Conservation (phyloP, 2,329 filamentous ascomycete genomes). For the Penicillium decumbens region DNA sequence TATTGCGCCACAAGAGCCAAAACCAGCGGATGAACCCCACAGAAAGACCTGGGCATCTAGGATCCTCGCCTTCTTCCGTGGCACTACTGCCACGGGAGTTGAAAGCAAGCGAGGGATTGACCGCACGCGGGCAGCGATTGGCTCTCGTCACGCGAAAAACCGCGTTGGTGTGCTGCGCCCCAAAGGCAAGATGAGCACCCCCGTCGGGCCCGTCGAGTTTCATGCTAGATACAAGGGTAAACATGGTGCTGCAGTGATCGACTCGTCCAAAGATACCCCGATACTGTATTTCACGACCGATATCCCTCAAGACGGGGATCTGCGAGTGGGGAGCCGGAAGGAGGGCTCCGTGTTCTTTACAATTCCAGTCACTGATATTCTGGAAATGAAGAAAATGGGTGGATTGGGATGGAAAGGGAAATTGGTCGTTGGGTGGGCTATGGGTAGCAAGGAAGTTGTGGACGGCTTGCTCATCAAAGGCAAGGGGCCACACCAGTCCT, state of each 20-base stretch:
- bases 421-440: conserved; percentile 73
- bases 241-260: conserved; percentile 66
- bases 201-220: conserved; percentile 67
- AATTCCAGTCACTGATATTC: conserved; percentile 64
- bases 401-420: conserved; percentile 82
- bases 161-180: conserved; percentile 64
- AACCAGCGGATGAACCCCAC: conserved; percentile 1
- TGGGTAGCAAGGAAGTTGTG: conserved; percentile 63
- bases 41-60: conserved; percentile 43
- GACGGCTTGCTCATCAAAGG: conserved; percentile 68
- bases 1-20: background rate
- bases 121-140: conserved; percentile 61
- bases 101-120: conserved; percentile 68
- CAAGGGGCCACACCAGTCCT: conserved; percentile 47
- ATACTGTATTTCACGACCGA: conserved; percentile 59
- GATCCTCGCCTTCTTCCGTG: conserved; percentile 62
- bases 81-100: conserved; percentile 66
- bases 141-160: conserved; percentile 60
- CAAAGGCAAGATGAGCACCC: conserved; percentile 36
- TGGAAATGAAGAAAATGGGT: conserved; percentile 70
- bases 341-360: conserved; percentile 59
- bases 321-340: conserved; percentile 46
- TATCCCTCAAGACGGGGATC: conserved; percentile 30
- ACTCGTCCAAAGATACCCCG: conserved; percentile 29
- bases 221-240: conserved; percentile 63